Evolutionary conservation across 1,139 yeast species (phyloP), one percentile per base, ranked within the genome.

Genomic region (Suhomyces maxii): DNA sequence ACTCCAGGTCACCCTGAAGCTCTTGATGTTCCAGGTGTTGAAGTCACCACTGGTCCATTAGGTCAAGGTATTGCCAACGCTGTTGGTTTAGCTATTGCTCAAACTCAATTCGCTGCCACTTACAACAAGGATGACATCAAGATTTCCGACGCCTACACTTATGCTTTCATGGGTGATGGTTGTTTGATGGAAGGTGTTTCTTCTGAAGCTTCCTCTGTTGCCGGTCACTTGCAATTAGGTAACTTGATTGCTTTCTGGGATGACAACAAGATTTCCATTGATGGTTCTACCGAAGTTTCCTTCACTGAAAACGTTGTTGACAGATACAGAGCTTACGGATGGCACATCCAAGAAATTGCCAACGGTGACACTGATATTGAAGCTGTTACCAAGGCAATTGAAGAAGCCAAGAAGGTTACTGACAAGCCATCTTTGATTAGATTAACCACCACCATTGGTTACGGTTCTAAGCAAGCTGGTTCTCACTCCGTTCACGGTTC

Each of bases 131-230:
- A 96, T 58, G 87, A 80, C 60, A 81, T 71, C 72, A 73, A 80
- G 46, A 61, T 89, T 54, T 79, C 89, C 50, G 89, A 89, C 75
- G 82, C 83, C 68, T 82, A 77, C 80, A 84, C 90, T 56, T 93
- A 84, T 72, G 70, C 76, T 56, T 85, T 95, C 78, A 75, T 89
- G 54, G 99, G 99, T 75, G 99, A 93, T 64, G 99, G 99, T 60
- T 95, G 99, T 78, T 80, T 93, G 80, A 88, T 86, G 93, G 99
- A 93, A 79, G 99, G 99, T 81, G 90, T 93, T 54, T 82, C 97
- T 50, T 82, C 95, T 51, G 99, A 93, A 78, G 95, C 98, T 46
- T 80, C 82, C 60, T 93, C 99, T 38, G 76, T 91, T 54, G 99
- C 99, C 56, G 99, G 99, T 64, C 99, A 93, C 76, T 80, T 93